Conservation (phyloP, 257 asterid genomes). For the Haberlea rhodopensis region DNA sequence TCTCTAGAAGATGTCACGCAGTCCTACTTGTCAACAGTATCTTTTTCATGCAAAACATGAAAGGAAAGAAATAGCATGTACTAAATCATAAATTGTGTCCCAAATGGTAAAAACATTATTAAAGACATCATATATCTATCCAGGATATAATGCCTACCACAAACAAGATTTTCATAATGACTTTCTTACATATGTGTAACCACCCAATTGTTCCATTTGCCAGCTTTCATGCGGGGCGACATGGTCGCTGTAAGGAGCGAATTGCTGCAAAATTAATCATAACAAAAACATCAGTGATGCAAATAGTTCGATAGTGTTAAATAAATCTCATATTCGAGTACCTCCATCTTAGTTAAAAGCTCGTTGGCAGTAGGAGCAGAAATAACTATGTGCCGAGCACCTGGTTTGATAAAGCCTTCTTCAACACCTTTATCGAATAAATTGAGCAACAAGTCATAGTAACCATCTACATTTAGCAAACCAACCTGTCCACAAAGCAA, state of each 20-base stretch:
- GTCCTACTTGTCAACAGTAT: neutral
- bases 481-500: constrained; percentile 62
- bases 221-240: constrained; percentile 97
- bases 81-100: constrained; percentile 32
- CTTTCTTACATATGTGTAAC: constrained; percentile 45
- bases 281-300: neutral
- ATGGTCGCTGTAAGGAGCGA: constrained; percentile 52
- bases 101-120: constrained; percentile 31
- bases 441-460: constrained; percentile 70
- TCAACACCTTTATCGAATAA: constrained; percentile 93
- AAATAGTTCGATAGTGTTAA: neutral
- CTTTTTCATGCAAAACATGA: constrained; percentile 26
- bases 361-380: constrained; percentile 84
- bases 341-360: constrained; percentile 87
- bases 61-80: constrained; percentile 36
- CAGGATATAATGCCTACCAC: constrained; percentile 42
- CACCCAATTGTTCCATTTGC: constrained; percentile 67
- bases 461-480: constrained; percentile 94
- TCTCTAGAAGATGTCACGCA: too few relatives aligned
- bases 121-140: constrained; percentile 39
- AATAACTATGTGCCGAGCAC: constrained; percentile 82
- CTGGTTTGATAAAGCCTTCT: constrained; percentile 91
- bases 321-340: constrained; percentile 25
- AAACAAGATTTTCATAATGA: constrained; percentile 35
- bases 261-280: constrained; percentile 52